These are phyloP conservation scores for Amanita polypyramis DNA, from an alignment of 768 basidiomycete genomes.

Conservation along the genomic window DNA sequence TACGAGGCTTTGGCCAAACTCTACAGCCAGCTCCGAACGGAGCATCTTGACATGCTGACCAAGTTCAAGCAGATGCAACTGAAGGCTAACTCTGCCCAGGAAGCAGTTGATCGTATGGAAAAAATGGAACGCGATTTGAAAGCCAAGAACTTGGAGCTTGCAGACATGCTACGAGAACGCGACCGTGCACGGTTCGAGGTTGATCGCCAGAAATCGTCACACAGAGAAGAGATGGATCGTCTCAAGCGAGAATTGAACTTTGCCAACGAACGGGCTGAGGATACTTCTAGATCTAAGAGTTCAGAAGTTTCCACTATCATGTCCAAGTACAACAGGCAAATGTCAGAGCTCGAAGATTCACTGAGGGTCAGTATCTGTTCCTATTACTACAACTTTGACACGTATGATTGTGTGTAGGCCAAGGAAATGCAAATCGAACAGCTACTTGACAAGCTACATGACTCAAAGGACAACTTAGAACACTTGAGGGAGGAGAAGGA, in stretches of 20 bases:
- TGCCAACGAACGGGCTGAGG: conserved; percentile 97
- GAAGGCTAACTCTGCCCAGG: conserved; percentile 96
- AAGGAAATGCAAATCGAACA: conserved; percentile 98
- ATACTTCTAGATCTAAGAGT: conserved; percentile 83
- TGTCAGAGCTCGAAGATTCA: conserved; percentile 94
- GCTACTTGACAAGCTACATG: conserved; percentile 70
- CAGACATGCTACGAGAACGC: conserved; percentile 97
- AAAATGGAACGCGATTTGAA: conserved; percentile 97
- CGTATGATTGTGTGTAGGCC: conserved; percentile 35
- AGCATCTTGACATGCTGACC: conserved; percentile 93
- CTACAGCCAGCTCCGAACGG: conserved; percentile 94
- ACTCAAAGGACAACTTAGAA: conserved; percentile 65
- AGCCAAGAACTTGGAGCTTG: conserved; percentile 95
- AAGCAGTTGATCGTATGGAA: conserved; percentile 97
- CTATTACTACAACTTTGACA: neutral
- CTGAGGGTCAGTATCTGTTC: conserved; percentile 50
- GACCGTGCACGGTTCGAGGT: conserved; percentile 94
- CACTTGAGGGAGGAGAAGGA: conserved; percentile 90
- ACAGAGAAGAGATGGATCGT: conserved; percentile 93
- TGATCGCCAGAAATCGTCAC: conserved; percentile 85
- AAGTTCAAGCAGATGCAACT: conserved; percentile 97
- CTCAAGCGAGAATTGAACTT: conserved; percentile 86
- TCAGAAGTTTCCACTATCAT: conserved; percentile 85
- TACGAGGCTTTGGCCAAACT: conserved; percentile 98
- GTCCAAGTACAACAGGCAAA: conserved; percentile 90